These are phyloP conservation scores for Claviceps purpurea DNA, from an alignment of 2,329 filamentous ascomycete species.

Conservation along the genomic window DNA sequence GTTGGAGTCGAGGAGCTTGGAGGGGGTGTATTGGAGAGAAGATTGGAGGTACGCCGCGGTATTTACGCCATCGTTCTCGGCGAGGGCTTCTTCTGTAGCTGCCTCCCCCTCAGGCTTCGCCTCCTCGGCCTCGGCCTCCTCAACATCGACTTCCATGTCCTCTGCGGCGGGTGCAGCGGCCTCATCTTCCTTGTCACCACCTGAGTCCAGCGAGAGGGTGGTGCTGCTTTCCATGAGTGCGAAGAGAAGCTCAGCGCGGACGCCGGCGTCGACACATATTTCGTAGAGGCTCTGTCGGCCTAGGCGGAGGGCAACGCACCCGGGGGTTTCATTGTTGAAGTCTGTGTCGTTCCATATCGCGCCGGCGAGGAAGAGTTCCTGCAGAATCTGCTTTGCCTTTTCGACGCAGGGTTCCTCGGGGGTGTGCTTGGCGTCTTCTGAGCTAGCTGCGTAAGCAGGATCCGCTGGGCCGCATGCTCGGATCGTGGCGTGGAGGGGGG, in stretches of 20 bases:
- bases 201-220: conserved; percentile 46
- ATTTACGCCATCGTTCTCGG: too few relatives aligned
- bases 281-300: conserved; percentile 62
- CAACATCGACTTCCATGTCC: conserved; percentile 6
- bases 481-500: conserved; percentile 81
- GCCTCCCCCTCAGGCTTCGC: too few relatives aligned
- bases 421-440: conserved; percentile 22
- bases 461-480: conserved; percentile 48
- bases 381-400: conserved; percentile 53
- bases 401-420: conserved; percentile 34
- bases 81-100: too few relatives aligned
- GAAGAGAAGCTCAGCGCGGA: conserved; percentile 78
- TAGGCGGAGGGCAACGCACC: conserved; percentile 65
- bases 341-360: conserved; percentile 98
- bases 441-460: conserved; percentile 11
- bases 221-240: conserved; percentile 74
- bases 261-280: conserved; percentile 76
- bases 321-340: conserved; percentile 74
- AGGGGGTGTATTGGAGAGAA: conserved; percentile 47
- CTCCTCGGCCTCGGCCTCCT: too few relatives aligned
- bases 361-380: conserved; percentile 69
- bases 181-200: conserved; percentile 12
- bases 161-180: conserved; percentile 15
- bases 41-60: conserved; percentile 46
- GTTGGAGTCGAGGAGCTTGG: conserved; percentile 58